Percentiles rank a stretch among this genome's conserved stretches.
phyloP scores from a whole-genome alignment of 139 green algal species.

The Tetraselmis chui region DNA sequence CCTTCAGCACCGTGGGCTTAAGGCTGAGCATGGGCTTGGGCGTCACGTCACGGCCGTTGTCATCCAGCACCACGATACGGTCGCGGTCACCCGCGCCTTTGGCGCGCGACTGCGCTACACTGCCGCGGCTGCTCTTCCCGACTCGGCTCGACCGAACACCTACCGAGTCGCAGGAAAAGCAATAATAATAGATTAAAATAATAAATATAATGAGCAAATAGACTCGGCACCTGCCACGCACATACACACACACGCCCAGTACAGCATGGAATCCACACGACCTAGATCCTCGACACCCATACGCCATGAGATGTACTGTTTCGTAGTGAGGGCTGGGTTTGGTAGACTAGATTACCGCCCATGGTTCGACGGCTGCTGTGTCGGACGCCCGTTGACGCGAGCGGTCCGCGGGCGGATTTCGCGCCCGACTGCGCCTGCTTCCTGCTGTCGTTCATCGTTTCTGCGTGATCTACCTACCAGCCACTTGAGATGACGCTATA shows the following conservation, averaged over 20 bases:
- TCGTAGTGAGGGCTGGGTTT: background rate
- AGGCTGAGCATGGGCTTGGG: conserved; percentile 50
- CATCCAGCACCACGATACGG: conserved; percentile 24
- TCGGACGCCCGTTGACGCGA: too few relatives aligned
- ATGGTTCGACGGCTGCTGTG: background rate
- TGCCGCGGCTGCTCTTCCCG: background rate
- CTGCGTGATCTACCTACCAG: too few relatives aligned
- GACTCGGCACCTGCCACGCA: too few relatives aligned
- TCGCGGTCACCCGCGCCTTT: background rate
- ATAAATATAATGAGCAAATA: too few relatives aligned
- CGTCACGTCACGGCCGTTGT: conserved; percentile 51
- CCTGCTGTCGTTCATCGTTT: background rate
- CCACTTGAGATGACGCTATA: too few relatives aligned
- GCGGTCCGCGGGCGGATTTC: background rate
- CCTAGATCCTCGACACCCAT: too few relatives aligned
- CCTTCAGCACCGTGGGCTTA: conserved; percentile 19
- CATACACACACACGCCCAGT: too few relatives aligned
- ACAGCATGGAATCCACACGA: too few relatives aligned
- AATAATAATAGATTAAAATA: too few relatives aligned
- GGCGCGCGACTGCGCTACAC: background rate
- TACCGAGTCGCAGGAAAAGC: too few relatives aligned
- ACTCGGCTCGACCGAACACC: background rate
- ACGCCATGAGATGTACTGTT: too few relatives aligned
- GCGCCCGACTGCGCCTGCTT: background rate
- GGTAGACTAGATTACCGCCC: background rate